Conservation (phyloP, 257 asterid species). For the Osmanthus fragrans region DNA sequence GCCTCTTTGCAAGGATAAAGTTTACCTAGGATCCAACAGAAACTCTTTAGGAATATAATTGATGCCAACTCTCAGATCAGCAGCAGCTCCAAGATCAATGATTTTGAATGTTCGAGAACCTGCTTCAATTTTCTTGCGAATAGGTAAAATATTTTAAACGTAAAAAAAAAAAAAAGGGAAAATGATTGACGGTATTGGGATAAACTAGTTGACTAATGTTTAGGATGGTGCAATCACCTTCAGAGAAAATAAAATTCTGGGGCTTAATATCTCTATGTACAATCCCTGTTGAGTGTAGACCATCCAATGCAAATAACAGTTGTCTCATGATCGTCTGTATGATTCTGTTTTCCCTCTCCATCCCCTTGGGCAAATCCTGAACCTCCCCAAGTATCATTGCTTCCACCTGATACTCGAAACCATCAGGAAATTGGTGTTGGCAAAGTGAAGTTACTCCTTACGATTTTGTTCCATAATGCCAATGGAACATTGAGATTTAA, state of each 20-base stretch:
- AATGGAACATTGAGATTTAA: neutral
- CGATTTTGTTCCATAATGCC: neutral
- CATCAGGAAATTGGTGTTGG: constrained; percentile 15
- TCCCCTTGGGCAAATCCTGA: constrained; percentile 70
- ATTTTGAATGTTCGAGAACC: constrained; percentile 87
- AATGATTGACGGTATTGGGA: neutral
- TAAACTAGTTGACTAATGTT: neutral
- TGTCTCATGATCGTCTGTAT: constrained; percentile 89
- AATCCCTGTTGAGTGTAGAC: constrained; percentile 93
- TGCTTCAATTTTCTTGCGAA: constrained; percentile 34
- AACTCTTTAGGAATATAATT: constrained; percentile 94
- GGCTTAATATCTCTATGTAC: constrained; percentile 97
- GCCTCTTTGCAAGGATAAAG: neutral
- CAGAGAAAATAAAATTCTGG: constrained; percentile 87
- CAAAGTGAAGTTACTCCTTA: neutral
- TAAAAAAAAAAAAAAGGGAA: constrained; percentile 15
- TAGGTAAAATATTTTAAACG: neutral
- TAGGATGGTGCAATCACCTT: constrained; percentile 50
- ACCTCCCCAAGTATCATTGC: constrained; percentile 70
- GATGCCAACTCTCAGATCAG: constrained; percentile 97
- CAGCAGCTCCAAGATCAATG: constrained; percentile 96
- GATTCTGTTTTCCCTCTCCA: constrained; percentile 86
- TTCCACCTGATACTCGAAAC: constrained; percentile 63
- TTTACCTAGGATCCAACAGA: constrained; percentile 93
- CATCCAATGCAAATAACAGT: constrained; percentile 81